Conservation (phyloP, 352 stramenopile species). For the Pythium plurisporium region DNA sequence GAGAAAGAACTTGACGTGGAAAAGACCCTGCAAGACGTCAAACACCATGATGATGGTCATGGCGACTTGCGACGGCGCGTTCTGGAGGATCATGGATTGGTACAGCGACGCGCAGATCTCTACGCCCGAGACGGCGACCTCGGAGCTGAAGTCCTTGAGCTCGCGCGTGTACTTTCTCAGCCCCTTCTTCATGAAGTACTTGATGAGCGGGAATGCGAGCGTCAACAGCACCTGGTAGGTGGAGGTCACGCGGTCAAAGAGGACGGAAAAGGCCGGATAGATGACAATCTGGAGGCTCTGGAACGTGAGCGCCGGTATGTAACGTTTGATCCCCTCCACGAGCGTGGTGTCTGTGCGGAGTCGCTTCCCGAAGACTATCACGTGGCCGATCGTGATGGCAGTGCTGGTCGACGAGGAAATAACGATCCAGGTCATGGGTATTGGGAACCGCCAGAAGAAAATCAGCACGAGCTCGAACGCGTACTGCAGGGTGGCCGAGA, state of each 20-base stretch:
- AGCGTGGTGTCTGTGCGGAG: slow-evolving; percentile 2
- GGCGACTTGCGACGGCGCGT: slow-evolving; percentile 6
- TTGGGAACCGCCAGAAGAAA: neutral
- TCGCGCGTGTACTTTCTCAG: neutral
- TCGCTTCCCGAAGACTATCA: slow-evolving; percentile 3
- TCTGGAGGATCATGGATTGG: slow-evolving; percentile 28
- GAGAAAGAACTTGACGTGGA: slow-evolving; percentile 21
- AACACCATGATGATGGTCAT: slow-evolving; percentile 19
- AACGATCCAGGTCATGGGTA: slow-evolving; percentile 3
- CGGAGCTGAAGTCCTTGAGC: slow-evolving; percentile 6
- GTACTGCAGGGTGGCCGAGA: neutral
- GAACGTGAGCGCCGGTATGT: neutral
- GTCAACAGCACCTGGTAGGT: slow-evolving; percentile 13
- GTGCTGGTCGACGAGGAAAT: neutral
- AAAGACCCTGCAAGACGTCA: slow-evolving; percentile 15
- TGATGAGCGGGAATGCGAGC: slow-evolving; percentile 14
- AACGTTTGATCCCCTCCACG: neutral
- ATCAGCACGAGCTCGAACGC: neutral
- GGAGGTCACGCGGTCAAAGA: slow-evolving; percentile 14
- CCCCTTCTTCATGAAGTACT: slow-evolving; percentile 10
- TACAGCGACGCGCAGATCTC: slow-evolving; percentile 25
- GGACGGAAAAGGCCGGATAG: slow-evolving; percentile 21
- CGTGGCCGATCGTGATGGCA: slow-evolving; percentile 1
- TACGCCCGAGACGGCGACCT: slow-evolving; percentile 11
- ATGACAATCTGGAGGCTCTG: slow-evolving; percentile 11